Evolutionary conservation across 2,329 filamentous ascomycete genomes (phyloP).

Genomic region (Fusarium austroafricanum): DNA sequence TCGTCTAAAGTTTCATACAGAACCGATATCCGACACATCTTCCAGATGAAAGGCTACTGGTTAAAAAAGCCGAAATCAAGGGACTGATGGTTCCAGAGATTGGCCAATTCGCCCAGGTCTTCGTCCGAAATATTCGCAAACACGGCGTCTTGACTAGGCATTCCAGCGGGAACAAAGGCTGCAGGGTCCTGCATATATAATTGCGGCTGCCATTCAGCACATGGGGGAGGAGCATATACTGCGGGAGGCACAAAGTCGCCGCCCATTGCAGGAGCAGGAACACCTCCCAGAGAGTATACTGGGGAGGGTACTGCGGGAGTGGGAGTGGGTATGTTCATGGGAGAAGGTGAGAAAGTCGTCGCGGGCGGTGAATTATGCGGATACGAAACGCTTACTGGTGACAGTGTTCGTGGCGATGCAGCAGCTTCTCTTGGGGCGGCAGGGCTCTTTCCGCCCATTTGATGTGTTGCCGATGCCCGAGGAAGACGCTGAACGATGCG

Average conservation of each 20-base stretch:
- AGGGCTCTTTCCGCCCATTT: conserved; percentile 8
- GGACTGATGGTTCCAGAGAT: conserved; percentile 51
- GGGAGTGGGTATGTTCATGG: neutral
- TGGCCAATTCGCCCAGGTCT: conserved; percentile 50
- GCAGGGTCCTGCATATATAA: conserved; percentile 13
- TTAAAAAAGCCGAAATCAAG: conserved; percentile 49
- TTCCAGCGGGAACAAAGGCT: conserved; percentile 4
- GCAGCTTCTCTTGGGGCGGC: conserved; percentile 15
- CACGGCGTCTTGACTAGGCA: conserved; percentile 25
- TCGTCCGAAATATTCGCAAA: conserved; percentile 49
- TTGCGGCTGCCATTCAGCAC: conserved; percentile 34
- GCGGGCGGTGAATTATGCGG: conserved; percentile 16
- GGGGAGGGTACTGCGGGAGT: conserved; percentile 14
- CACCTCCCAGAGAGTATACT: conserved; percentile 12
- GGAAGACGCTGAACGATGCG: conserved; percentile 47
- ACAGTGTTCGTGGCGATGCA: conserved; percentile 5
- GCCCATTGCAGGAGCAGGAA: neutral
- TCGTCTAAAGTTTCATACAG: neutral
- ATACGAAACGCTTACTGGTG: neutral
- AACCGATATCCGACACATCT: neutral
- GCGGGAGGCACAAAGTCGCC: conserved; percentile 1
- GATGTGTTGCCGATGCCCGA: conserved; percentile 39
- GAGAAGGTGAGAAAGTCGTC: conserved; percentile 6
- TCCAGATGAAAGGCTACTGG: neutral
- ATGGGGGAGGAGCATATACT: conserved; percentile 13